Base-by-base conservation (phyloP, 2,329 filamentous ascomycete genomes). In the Monilinia polystroma region DNA sequence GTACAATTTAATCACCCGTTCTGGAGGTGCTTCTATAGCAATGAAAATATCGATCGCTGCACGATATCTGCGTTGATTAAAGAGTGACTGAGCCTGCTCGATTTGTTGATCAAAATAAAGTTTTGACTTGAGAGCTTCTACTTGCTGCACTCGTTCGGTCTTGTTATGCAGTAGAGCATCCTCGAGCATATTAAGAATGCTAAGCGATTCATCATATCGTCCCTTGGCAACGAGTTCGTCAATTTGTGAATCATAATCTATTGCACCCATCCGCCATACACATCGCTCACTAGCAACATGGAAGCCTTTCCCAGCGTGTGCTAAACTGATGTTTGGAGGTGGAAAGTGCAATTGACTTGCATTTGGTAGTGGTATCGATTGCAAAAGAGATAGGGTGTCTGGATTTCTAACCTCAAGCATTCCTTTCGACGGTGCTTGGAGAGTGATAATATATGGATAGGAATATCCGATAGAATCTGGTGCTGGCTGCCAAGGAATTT, bases 231-330 rank as follows among this genome's bases (percentile, higher is more conserved):
- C 87, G 35, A 99, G 83, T 71, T 95, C 87, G 68, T 93, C 86
- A 29, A 98, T 87, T 76, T 99, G 95, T 2, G 88, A 87, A 76
- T 97, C 92, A 75, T 99, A 99, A 71, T 93, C 90, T 49, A 93
- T 87, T 4, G 94, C 91, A 70, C 89, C 91, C 95, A 99, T 98
- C 73, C 95, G 90, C 95, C 95, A 99, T 49, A 99, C 91, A 45
- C 85, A 90, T 55, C 95, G 85, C 66, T 98, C 95, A 75, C 94
- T 97, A 26, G 90, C 90, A 63, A 98, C 93, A 68, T 98, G 85
- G 73, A 99, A 99, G 0, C 93, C 94, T 77, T 99, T 99, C 4
- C 92, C 95, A 0, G 93, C 93, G 79, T 99, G 95, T 0, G 94
- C 92, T n/a, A 99, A 82, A 75, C 94, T 97, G 70, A 94, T 90